Conservation (phyloP, 148 eudicot species). For the Beta vulgaris region DNA sequence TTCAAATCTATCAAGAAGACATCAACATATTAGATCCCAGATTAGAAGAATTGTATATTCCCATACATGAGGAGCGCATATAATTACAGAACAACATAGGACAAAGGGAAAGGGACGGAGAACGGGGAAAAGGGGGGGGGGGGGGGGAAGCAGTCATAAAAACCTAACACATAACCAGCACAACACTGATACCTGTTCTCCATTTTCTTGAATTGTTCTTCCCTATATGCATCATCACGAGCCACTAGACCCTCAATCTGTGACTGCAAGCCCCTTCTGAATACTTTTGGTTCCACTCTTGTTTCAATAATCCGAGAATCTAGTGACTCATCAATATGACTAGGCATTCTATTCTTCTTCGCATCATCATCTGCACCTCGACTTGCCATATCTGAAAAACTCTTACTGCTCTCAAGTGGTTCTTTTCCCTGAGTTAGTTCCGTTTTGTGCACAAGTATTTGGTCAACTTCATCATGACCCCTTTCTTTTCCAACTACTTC, state of each 20-base stretch:
- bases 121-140: too few species aligned
- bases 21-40: slow-evolving; percentile 20
- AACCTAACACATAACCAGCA: not conserved
- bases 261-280: slow-evolving; percentile 31
- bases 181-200: slow-evolving; percentile 37
- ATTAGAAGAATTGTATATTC: not conserved
- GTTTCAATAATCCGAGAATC: slow-evolving; percentile 29
- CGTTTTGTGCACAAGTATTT: slow-evolving; percentile 21
- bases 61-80: slow-evolving; percentile 1
- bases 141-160: not conserved
- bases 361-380: slow-evolving; percentile 13
- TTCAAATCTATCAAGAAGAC: slow-evolving; percentile 28
- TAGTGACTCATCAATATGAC: slow-evolving; percentile 9
- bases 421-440: slow-evolving; percentile 13
- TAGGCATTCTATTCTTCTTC: slow-evolving; percentile 10
- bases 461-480: slow-evolving; percentile 8
- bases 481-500: slow-evolving; percentile 9
- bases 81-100: not conserved
- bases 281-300: slow-evolving; percentile 25
- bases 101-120: not conserved
- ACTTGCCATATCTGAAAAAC: slow-evolving; percentile 20
- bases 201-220: slow-evolving; percentile 20
- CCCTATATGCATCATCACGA: slow-evolving; percentile 25
- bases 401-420: slow-evolving; percentile 21
- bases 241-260: slow-evolving; percentile 29